Conservation (phyloP, 2,329 filamentous ascomycete species). For the Biscogniauxia marginata region DNA sequence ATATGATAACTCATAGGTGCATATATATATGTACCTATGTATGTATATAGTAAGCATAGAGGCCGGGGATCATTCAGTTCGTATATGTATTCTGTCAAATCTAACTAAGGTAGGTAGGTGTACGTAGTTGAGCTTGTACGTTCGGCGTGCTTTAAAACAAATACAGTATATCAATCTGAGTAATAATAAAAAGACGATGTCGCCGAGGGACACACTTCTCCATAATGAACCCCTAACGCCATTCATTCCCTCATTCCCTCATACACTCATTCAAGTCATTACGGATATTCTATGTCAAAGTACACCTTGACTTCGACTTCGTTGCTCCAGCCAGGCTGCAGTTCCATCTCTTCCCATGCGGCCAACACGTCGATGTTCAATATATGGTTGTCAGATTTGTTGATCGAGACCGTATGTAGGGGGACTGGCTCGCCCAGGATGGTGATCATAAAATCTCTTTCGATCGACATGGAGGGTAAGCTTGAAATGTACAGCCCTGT, state of each 20-base stretch:
- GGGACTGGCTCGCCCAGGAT: conserved; percentile 73
- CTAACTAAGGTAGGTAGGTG: too few species aligned
- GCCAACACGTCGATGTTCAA: conserved; percentile 73
- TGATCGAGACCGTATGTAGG: conserved; percentile 60
- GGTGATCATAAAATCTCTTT: conserved; percentile 68
- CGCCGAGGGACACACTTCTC: not conserved
- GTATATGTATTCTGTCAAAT: too few species aligned
- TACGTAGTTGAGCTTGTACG: not conserved
- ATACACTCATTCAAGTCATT: conserved; percentile 1
- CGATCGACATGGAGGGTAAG: conserved; percentile 59
- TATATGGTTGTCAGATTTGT: conserved; percentile 52
- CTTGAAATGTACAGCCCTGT: conserved; percentile 74
- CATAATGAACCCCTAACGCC: not conserved
- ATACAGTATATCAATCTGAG: not conserved
- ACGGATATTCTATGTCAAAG: conserved; percentile 40
- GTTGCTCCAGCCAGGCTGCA: conserved; percentile 75
- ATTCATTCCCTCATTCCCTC: not conserved
- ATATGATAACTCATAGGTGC: too few species aligned
- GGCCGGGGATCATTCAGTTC: too few species aligned
- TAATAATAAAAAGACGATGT: not conserved
- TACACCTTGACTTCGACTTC: conserved; percentile 70
- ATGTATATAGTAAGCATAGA: too few species aligned
- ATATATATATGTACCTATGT: too few species aligned
- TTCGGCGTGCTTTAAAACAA: not conserved
- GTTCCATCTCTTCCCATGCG: conserved; percentile 74